These are phyloP conservation scores for Phenoliferia sp. DNA, from an alignment of 1,284 basidiomycete genomes.

Conservation along the genomic window DNA sequence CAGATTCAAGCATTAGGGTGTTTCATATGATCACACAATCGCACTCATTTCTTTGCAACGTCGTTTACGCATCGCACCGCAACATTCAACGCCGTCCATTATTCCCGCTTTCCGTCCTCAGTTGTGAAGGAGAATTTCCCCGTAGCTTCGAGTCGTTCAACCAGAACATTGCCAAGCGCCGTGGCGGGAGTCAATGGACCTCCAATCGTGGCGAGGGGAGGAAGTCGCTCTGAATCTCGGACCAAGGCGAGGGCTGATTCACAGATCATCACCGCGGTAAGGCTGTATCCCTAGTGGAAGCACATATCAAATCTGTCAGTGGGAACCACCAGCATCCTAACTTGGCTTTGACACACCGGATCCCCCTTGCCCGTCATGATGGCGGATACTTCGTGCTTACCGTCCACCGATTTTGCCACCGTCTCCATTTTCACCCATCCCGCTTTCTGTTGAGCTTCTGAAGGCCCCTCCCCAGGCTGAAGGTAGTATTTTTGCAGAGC, in stretches of 20 bases:
- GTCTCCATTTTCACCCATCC: slow-evolving; percentile 35
- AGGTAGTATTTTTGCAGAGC: slow-evolving; percentile 29
- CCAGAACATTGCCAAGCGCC: slow-evolving; percentile 29
- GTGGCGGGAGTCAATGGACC: slow-evolving; percentile 36
- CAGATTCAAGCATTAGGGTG: too few relatives aligned
- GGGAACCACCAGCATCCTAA: neutral
- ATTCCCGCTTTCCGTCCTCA: slow-evolving; percentile 2
- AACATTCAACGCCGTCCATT: too few relatives aligned
- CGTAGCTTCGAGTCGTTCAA: slow-evolving; percentile 32
- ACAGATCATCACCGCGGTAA: slow-evolving; percentile 2
- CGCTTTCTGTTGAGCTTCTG: slow-evolving; percentile 18
- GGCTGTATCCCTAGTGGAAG: neutral
- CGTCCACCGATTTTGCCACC: slow-evolving; percentile 33
- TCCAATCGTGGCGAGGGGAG: slow-evolving; percentile 35
- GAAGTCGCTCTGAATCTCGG: slow-evolving; percentile 33
- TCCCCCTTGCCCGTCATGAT: slow-evolving; percentile 34
- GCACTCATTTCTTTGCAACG: too few relatives aligned
- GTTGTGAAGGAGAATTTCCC: slow-evolving; percentile 25
- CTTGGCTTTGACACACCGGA: slow-evolving; percentile 23
- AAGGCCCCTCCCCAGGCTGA: slow-evolving; percentile 35
- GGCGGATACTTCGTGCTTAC: slow-evolving; percentile 24
- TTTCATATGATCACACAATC: too few relatives aligned
- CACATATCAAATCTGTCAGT: too few relatives aligned
- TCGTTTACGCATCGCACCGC: too few relatives aligned
- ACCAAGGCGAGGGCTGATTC: slow-evolving; percentile 34